Evolutionary conservation across 305 asterid species (phyloP).

Genomic region (Withania somnifera): DNA sequence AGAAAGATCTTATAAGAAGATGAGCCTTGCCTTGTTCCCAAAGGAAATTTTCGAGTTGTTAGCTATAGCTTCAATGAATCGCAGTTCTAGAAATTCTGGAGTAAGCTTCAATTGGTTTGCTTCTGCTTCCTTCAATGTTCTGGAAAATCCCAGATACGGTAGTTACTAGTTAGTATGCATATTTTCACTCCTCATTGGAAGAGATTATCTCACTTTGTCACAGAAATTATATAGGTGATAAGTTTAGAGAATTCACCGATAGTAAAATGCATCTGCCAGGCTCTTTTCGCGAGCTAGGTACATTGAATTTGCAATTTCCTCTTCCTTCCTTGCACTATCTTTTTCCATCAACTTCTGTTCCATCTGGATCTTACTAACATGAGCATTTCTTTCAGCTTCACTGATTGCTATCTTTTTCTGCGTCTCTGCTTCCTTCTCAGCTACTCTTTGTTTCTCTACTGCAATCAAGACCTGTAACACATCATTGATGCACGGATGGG

Average conservation of each 20-base stretch:
- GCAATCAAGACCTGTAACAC: conserved; percentile 75
- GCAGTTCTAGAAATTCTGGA: conserved; percentile 72
- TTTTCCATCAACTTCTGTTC: conserved; percentile 90
- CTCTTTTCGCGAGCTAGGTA: conserved; percentile 92
- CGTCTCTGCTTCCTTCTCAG: conserved; percentile 98
- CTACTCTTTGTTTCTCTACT: conserved; percentile 75
- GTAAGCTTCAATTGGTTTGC: conserved; percentile 89
- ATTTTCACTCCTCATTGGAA: neutral
- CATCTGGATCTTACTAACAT: conserved; percentile 90
- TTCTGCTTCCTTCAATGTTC: conserved; percentile 83
- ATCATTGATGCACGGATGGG: neutral
- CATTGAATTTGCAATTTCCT: conserved; percentile 84
- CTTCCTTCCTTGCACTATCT: conserved; percentile 83
- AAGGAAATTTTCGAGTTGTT: conserved; percentile 88
- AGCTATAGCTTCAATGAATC: conserved; percentile 80
- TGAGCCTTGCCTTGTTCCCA: conserved; percentile 57
- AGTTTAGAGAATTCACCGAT: conserved; percentile 41
- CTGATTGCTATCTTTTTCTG: conserved; percentile 84
- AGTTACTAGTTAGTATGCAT: neutral
- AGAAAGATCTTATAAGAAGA: conserved; percentile 7
- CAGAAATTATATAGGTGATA: neutral
- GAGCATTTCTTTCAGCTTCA: conserved; percentile 89
- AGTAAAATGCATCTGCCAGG: conserved; percentile 86
- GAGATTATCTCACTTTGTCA: no score
- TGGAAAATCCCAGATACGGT: conserved; percentile 17